Percentiles rank a stretch among this genome's conserved stretches.
These are phyloP conservation scores for Grosmannia huntii DNA, from an alignment of 2,329 filamentous ascomycete species.

Conservation along the genomic window DNA sequence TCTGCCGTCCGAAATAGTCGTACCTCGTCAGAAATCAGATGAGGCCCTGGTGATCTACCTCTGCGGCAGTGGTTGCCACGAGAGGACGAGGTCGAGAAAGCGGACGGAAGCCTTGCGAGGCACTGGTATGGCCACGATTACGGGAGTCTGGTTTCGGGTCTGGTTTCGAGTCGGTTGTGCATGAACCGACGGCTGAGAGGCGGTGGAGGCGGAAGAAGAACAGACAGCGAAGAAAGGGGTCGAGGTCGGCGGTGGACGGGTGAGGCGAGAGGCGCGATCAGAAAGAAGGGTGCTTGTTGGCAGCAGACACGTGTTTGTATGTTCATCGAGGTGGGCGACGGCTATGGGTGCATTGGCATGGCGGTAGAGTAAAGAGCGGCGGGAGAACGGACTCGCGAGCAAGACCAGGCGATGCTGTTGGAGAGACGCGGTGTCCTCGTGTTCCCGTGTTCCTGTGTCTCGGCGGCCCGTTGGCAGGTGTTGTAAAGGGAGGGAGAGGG, in stretches of 20 bases:
- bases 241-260: neutral
- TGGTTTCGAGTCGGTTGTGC: neutral
- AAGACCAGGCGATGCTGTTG: neutral
- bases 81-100: neutral
- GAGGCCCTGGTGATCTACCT: neutral
- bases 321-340: neutral
- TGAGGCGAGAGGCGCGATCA: neutral
- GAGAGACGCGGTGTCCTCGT: neutral
- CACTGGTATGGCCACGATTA: neutral
- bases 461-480: neutral
- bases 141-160: neutral
- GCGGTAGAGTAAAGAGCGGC: neutral
- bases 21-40: neutral
- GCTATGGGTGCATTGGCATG: slow-evolving; percentile 3
- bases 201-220: neutral
- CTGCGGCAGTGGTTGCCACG: neutral
- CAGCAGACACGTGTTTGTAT: neutral
- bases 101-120: neutral
- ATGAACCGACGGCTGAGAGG: neutral
- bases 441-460: neutral
- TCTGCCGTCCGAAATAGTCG: neutral
- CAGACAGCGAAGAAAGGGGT: neutral
- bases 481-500: neutral
- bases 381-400: neutral
- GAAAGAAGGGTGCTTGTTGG: neutral